These are phyloP conservation scores for Boletellus sp. DNA, from an alignment of 768 basidiomycete genomes.

Conservation along the genomic window DNA sequence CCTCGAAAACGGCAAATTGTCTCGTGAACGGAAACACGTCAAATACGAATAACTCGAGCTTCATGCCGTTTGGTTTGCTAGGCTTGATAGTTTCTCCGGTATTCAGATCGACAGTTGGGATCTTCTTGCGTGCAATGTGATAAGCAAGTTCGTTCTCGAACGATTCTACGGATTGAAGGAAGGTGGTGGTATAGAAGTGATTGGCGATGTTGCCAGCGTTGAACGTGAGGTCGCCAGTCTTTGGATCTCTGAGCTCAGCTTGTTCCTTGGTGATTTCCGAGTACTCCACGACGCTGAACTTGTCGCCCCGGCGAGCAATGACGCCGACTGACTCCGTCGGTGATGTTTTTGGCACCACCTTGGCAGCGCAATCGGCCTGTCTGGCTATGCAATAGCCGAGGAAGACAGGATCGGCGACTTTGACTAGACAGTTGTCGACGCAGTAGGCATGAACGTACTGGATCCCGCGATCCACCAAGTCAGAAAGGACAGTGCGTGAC, in stretches of 20 bases:
- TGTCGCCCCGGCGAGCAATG: constrained; percentile 76
- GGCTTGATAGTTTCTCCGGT: constrained; percentile 76
- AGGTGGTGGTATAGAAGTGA: constrained; percentile 92
- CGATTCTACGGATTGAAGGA: constrained; percentile 69
- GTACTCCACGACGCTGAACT: constrained; percentile 94
- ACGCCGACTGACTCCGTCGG: constrained; percentile 95
- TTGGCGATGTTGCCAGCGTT: constrained; percentile 97
- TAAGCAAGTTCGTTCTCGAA: constrained; percentile 90
- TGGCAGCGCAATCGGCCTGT: constrained; percentile 87
- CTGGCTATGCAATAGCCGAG: constrained; percentile 90
- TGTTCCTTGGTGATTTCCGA: constrained; percentile 91
- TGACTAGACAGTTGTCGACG: constrained; percentile 98
- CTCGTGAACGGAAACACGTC: constrained; percentile 95
- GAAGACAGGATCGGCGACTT: constrained; percentile 96
- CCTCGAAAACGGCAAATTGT: constrained; percentile 83
- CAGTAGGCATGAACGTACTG: constrained; percentile 93
- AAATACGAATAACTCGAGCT: constrained; percentile 97
- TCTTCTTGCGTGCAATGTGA: constrained; percentile 99
- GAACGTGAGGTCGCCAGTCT: constrained; percentile 78
- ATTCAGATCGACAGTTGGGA: constrained; percentile 71
- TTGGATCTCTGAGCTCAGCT: constrained; percentile 67
- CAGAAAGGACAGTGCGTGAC: constrained; percentile 74
- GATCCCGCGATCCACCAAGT: constrained; percentile 71
- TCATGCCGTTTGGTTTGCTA: constrained; percentile 94
- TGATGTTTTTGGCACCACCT: constrained; percentile 87